phyloP scores from a whole-genome alignment of 371 early-diverging fungal species.

The Apophysomyces variabilis region DNA sequence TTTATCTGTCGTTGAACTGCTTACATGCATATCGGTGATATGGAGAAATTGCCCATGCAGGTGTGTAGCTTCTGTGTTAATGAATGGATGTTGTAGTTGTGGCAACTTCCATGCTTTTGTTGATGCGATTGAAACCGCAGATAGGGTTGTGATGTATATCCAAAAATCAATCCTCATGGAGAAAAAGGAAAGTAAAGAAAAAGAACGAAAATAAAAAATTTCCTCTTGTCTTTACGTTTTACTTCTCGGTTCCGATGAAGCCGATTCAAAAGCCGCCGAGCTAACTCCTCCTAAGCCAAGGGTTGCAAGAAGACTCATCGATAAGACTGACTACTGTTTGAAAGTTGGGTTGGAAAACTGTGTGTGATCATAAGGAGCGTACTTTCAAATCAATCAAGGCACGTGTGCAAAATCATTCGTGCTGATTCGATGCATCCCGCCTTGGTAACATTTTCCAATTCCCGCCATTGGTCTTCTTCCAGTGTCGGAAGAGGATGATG shows the following conservation, averaged over 20 bases:
- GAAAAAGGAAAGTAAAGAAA: not conserved
- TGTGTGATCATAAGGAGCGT: not conserved
- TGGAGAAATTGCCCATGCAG: slow-evolving; percentile 60
- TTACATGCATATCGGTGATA: slow-evolving; percentile 70
- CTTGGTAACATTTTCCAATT: too few species aligned
- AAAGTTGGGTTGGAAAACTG: not conserved
- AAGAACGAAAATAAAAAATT: not conserved
- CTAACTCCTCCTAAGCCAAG: not conserved
- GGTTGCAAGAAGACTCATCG: too few species aligned
- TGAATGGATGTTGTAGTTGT: not conserved
- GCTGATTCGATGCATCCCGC: too few species aligned
- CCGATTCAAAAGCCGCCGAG: slow-evolving; percentile 9
- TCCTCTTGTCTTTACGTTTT: not conserved
- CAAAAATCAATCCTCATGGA: slow-evolving; percentile 5
- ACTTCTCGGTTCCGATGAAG: slow-evolving; percentile 9
- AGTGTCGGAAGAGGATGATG: too few species aligned
- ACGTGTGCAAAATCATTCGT: not conserved
- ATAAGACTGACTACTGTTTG: too few species aligned
- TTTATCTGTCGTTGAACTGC: not conserved
- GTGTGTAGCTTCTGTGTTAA: not conserved
- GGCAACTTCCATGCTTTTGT: not conserved
- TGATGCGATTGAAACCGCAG: not conserved
- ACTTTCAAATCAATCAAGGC: slow-evolving; percentile 1
- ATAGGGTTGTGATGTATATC: not conserved
- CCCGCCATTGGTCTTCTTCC: too few species aligned